A percentile compares a stretch with the other conserved stretches of the same genome.
phyloP scores from a whole-genome alignment of 441 rosid genomes.

The Hura crepitans region DNA sequence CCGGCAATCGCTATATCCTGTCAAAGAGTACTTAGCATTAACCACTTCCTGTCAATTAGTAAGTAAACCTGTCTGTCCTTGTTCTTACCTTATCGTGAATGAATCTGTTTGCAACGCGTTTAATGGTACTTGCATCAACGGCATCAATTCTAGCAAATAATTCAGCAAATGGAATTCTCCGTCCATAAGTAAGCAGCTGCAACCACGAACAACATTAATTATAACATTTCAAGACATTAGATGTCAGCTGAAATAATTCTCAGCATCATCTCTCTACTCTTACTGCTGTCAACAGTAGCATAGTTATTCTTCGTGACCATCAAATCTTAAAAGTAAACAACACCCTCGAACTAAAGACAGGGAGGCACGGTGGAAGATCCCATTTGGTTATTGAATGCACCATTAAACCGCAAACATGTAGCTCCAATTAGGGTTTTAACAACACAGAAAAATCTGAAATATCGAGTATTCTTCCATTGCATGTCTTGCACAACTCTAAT shows the following conservation, averaged over 20 bases:
- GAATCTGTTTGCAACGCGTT: slow-evolving; percentile 89
- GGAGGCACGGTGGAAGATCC: neutral
- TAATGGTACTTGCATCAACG: slow-evolving; percentile 78
- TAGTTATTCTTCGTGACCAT: neutral
- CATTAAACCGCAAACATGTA: neutral
- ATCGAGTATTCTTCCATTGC: neutral
- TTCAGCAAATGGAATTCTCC: slow-evolving; percentile 92
- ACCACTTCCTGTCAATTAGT: slow-evolving; percentile 1
- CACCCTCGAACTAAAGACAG: neutral
- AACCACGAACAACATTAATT: slow-evolving; percentile 21
- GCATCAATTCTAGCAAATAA: slow-evolving; percentile 92
- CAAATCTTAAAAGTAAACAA: neutral
- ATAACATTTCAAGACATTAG: neutral
- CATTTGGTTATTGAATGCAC: neutral
- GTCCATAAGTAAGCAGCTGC: slow-evolving; percentile 92
- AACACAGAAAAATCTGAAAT: neutral
- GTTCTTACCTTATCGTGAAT: slow-evolving; percentile 75
- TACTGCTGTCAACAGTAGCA: neutral
- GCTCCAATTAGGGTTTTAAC: neutral
- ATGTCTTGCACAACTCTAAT: no score
- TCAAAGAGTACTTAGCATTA: slow-evolving; percentile 7
- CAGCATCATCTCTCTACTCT: neutral
- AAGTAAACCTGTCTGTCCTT: no score
- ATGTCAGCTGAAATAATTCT: neutral
- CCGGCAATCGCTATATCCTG: slow-evolving; percentile 97